These are phyloP conservation scores for Selaginella tamariscina DNA, from an alignment of 75 land plant genomes.

Conservation along the genomic window DNA sequence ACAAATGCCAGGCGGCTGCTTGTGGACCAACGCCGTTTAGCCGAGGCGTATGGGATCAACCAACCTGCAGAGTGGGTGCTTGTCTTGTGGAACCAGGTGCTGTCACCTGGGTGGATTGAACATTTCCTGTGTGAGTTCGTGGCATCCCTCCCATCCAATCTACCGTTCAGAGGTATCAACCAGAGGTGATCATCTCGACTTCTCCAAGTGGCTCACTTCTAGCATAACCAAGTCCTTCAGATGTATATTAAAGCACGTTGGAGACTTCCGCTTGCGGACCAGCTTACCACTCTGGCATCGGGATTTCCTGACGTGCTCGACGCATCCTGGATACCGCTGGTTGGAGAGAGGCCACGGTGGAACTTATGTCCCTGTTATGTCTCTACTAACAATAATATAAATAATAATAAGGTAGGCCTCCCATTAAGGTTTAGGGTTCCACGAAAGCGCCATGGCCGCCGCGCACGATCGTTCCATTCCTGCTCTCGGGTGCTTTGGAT, in stretches of 20 bases:
- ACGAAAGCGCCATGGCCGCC: too few species aligned
- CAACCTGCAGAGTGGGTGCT: slow-evolving; percentile 86
- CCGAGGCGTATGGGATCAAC: slow-evolving; percentile 81
- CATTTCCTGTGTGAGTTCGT: slow-evolving; percentile 83
- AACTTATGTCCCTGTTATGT: slow-evolving; percentile 85
- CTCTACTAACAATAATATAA: too few species aligned
- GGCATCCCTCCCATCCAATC: slow-evolving; percentile 58
- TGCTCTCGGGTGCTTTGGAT: too few species aligned
- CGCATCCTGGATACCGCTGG: slow-evolving; percentile 48
- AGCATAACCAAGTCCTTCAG: slow-evolving; percentile 62
- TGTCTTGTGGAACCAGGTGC: slow-evolving; percentile 90
- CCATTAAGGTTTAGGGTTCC: too few species aligned
- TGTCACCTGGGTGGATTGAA: slow-evolving; percentile 62
- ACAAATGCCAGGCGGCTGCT: slow-evolving; percentile 72
- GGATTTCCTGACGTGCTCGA: slow-evolving; percentile 69
- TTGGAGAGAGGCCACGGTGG: slow-evolving; percentile 90
- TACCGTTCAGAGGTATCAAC: slow-evolving; percentile 76
- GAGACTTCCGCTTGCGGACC: slow-evolving; percentile 56
- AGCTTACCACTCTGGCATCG: slow-evolving; percentile 69
- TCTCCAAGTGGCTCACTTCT: slow-evolving; percentile 64
- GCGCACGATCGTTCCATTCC: too few species aligned
- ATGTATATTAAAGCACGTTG: slow-evolving; percentile 55
- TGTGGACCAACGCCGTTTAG: slow-evolving; percentile 84
- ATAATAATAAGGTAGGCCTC: too few species aligned
- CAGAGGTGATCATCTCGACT: slow-evolving; percentile 58